A percentile compares a stretch with the other conserved stretches of the same genome.
These are phyloP conservation scores for Scheffersomyces ergatensis DNA, from an alignment of 805 yeast genomes.

Conservation along the genomic window DNA sequence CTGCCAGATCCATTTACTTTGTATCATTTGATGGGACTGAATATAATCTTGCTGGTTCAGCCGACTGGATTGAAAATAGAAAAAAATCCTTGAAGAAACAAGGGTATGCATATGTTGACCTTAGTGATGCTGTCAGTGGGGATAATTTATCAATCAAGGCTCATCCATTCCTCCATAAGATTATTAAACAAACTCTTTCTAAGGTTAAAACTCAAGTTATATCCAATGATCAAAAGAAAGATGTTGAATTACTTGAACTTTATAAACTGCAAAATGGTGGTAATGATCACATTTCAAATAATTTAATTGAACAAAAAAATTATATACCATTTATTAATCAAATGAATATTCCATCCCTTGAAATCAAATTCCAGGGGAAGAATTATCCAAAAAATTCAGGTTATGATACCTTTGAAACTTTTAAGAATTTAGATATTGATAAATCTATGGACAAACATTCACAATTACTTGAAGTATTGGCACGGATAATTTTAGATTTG, in stretches of 20 bases:
- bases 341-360: conserved; percentile 70
- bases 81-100: conserved; percentile 53
- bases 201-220: conserved; percentile 15
- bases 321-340: conserved; percentile 63
- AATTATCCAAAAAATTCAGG: conserved; percentile 55
- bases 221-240: conserved; percentile 5
- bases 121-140: conserved; percentile 62
- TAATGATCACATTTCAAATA: conserved; percentile 23
- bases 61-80: conserved; percentile 67
- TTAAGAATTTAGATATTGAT: conserved; percentile 48
- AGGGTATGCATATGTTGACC: conserved; percentile 70
- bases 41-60: conserved; percentile 81
- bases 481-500: conserved; percentile 53
- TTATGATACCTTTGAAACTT: conserved; percentile 60
- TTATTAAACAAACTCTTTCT: conserved; percentile 43
- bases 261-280: conserved; percentile 21
- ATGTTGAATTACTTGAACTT: conserved; percentile 21
- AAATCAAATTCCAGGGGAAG: conserved; percentile 46
- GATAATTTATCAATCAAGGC: conserved; percentile 53
- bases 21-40: conserved; percentile 80
- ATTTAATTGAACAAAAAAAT: conserved; percentile 50
- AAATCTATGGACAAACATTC: conserved; percentile 54
- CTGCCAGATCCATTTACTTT: conserved; percentile 78
- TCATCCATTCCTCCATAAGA: conserved; percentile 60
- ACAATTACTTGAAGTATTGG: conserved; percentile 54